phyloP scores from a whole-genome alignment of 2,329 filamentous ascomycete species.

The Alternaria viburni region DNA sequence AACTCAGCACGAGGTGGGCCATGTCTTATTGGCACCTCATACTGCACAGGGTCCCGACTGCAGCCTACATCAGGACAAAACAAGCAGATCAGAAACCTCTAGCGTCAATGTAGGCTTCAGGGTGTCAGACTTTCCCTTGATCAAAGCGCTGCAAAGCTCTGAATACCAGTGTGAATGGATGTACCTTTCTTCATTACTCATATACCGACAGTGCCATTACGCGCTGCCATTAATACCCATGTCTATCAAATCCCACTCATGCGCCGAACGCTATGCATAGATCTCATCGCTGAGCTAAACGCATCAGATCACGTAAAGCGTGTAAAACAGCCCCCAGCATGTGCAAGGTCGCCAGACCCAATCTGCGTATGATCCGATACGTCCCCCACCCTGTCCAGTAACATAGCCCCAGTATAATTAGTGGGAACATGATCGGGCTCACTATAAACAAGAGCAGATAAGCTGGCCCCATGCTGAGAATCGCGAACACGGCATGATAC shows the following conservation, averaged over 20 bases:
- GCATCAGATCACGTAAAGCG: neutral
- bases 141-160: neutral
- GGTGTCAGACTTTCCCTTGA: neutral
- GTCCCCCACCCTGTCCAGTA: neutral
- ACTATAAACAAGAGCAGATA: slow-evolving; percentile 1
- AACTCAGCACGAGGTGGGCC: no score
- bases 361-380: neutral
- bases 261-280: slow-evolving; percentile 2
- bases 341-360: neutral
- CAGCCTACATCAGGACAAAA: neutral
- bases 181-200: neutral
- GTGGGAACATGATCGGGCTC: neutral
- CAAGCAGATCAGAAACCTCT: neutral
- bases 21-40: neutral
- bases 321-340: neutral
- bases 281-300: neutral
- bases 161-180: neutral
- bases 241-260: neutral
- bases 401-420: neutral
- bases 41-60: neutral
- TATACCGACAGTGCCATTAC: neutral
- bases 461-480: slow-evolving; percentile 5
- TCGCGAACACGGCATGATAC: neutral
- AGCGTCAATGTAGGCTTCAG: neutral
- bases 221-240: neutral